phyloP scores from a whole-genome alignment of 257 asterid species.

The Capsicum pubescens region DNA sequence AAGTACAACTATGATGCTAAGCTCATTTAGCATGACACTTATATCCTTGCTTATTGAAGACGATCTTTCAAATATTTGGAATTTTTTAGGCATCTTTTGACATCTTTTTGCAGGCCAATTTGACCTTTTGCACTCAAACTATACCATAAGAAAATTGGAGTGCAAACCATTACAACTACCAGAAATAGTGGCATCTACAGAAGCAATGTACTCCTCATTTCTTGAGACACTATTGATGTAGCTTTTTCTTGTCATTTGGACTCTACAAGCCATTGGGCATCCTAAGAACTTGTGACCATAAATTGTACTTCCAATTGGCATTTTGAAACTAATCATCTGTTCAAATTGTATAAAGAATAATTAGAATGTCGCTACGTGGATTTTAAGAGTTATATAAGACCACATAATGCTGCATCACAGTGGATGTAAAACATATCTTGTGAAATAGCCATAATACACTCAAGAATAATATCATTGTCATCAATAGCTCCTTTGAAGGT shows the following conservation, averaged over 20 bases:
- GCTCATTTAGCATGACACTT: conserved; percentile 30
- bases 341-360: not conserved
- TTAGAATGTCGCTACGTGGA: not conserved
- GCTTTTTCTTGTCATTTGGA: conserved; percentile 39
- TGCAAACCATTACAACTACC: conserved; percentile 36
- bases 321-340: conserved; percentile 35
- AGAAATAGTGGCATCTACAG: conserved; percentile 40
- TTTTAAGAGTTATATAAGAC: conserved; percentile 9
- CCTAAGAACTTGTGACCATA: not conserved
- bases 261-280: conserved; percentile 43
- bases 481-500: conserved; percentile 51
- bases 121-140: conserved; percentile 34
- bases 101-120: conserved; percentile 14
- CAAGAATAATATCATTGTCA: conserved; percentile 39
- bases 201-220: conserved; percentile 34
- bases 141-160: conserved; percentile 40
- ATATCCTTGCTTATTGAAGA: conserved; percentile 31
- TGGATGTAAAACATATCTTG: conserved; percentile 39
- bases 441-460: conserved; percentile 31
- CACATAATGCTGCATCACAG: conserved; percentile 43
- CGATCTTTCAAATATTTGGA: conserved; percentile 32
- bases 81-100: conserved; percentile 22
- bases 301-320: conserved; percentile 31
- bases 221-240: conserved; percentile 29
- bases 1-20: conserved; percentile 36